Conservation (phyloP, 2,329 filamentous ascomycete species). For the Chalaropsis ovoidea region DNA sequence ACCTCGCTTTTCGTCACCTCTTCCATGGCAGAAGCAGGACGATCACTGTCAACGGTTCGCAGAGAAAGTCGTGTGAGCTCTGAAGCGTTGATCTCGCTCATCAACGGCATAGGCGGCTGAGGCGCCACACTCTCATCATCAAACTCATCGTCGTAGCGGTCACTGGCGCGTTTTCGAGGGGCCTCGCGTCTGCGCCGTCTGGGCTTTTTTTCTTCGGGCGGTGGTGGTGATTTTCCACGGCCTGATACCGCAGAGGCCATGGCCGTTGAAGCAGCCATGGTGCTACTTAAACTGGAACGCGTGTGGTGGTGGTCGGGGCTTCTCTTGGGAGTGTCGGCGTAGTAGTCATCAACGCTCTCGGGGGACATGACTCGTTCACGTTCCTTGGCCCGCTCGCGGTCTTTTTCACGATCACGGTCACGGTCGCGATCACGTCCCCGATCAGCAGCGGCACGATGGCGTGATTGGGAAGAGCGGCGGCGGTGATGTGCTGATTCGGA, state of each 20-base stretch:
- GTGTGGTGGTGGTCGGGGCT: conserved; percentile 38
- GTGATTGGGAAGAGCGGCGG: conserved; percentile 44
- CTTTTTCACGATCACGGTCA: conserved; percentile 12
- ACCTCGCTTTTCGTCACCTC: conserved; percentile 53
- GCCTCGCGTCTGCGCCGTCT: conserved; percentile 46
- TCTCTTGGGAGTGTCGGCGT: conserved; percentile 37
- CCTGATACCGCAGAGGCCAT: conserved; percentile 31
- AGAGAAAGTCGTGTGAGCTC: conserved; percentile 84
- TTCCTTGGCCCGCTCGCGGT: conserved; percentile 29
- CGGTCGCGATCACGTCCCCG: conserved; percentile 1
- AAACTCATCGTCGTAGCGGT: conserved; percentile 42
- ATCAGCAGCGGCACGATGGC: conserved; percentile 26
- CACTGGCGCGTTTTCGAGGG: conserved; percentile 38
- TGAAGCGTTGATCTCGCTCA: conserved; percentile 75
- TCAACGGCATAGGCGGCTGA: conserved; percentile 70
- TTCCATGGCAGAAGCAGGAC: conserved; percentile 57
- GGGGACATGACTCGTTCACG: conserved; percentile 35
- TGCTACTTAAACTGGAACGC: conserved; percentile 29
- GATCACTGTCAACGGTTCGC: conserved; percentile 67
- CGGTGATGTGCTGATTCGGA: conserved; percentile 42
- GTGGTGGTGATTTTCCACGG: conserved; percentile 27
- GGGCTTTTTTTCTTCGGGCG: conserved; percentile 26
- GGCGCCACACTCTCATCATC: conserved; percentile 47
- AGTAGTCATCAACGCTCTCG: conserved; percentile 23
- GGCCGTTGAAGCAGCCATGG: conserved; percentile 29